These are phyloP conservation scores for Carex littledalei DNA, from an alignment of 176 grass and related monocot species.

Conservation along the genomic window DNA sequence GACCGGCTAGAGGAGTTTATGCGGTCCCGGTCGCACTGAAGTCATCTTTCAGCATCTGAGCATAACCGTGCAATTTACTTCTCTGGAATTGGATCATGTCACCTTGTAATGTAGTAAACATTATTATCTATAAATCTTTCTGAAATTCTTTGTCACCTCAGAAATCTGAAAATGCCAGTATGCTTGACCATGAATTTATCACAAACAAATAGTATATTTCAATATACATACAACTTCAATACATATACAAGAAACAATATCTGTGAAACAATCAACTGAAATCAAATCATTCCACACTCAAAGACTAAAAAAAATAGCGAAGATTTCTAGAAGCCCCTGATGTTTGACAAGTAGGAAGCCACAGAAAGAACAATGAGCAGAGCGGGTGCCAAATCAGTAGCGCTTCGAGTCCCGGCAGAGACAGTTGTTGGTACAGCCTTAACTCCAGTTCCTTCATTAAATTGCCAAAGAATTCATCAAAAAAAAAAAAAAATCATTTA, in stretches of 20 bases:
- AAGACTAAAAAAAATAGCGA: background rate
- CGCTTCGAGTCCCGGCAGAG: constrained; percentile 17
- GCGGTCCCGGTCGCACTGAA: constrained; percentile 39
- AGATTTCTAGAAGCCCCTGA: constrained; percentile 20
- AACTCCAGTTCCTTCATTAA: constrained; percentile 7
- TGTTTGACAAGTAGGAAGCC: constrained; percentile 24
- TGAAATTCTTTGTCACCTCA: background rate
- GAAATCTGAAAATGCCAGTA: background rate
- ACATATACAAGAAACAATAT: constrained; percentile 22
- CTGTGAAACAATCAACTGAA: background rate
- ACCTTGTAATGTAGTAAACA: constrained; percentile 20
- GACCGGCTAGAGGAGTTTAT: constrained; percentile 84
- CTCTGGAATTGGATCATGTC: background rate
- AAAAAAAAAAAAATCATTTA: background rate
- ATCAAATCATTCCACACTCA: constrained; percentile 15
- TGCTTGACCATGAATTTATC: background rate
- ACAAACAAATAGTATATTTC: background rate
- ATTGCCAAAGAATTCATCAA: background rate
- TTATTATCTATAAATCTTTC: background rate
- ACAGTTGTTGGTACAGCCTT: constrained; percentile 41
- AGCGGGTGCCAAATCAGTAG: background rate
- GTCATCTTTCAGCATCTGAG: background rate
- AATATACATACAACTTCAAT: background rate
- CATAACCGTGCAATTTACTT: constrained; percentile 20
- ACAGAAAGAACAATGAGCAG: constrained; percentile 18